phyloP scores from a whole-genome alignment of 1,139 yeast genomes.

The Candida sp. region DNA sequence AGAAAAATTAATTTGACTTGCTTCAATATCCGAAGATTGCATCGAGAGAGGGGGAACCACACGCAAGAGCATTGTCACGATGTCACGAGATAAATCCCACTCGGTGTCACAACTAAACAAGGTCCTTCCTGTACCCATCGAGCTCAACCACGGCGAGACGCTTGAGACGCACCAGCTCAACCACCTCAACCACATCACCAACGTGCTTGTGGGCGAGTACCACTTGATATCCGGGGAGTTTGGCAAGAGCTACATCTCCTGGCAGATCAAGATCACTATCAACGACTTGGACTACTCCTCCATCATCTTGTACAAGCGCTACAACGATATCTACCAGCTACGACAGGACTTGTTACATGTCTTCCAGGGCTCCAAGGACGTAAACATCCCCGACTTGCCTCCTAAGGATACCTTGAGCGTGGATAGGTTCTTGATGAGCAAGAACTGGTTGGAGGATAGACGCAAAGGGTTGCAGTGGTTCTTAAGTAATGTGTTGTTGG shows the following conservation, averaged over 20 bases:
- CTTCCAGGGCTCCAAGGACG: constrained; percentile 19
- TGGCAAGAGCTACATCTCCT: constrained; percentile 46
- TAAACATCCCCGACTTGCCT: constrained; percentile 66
- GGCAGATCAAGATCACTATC: constrained; percentile 51
- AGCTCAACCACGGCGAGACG: constrained; percentile 26
- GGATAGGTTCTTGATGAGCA: constrained; percentile 49
- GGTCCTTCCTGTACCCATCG: constrained; percentile 44
- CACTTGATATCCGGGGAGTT: constrained; percentile 43
- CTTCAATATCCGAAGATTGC: too few species aligned
- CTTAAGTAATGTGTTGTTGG: constrained; percentile 65
- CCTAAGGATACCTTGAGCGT: constrained; percentile 58
- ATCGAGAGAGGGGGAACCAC: too few species aligned
- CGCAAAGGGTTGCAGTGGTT: constrained; percentile 78
- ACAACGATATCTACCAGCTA: constrained; percentile 63
- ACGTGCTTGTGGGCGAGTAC: constrained; percentile 43
- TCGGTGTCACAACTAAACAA: constrained; percentile 33
- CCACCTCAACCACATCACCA: constrained; percentile 33
- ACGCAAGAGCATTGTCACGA: neutral
- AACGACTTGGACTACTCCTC: constrained; percentile 49
- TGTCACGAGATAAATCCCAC: constrained; percentile 14
- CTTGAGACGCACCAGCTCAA: constrained; percentile 17
- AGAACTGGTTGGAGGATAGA: constrained; percentile 60
- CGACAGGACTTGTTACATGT: constrained; percentile 35
- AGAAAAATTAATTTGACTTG: neutral
- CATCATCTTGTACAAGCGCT: constrained; percentile 60